Evolutionary conservation across 2,329 filamentous ascomycete species (phyloP), one percentile per base, ranked within the genome.

Genomic region (Colletotrichum cuscutae): DNA sequence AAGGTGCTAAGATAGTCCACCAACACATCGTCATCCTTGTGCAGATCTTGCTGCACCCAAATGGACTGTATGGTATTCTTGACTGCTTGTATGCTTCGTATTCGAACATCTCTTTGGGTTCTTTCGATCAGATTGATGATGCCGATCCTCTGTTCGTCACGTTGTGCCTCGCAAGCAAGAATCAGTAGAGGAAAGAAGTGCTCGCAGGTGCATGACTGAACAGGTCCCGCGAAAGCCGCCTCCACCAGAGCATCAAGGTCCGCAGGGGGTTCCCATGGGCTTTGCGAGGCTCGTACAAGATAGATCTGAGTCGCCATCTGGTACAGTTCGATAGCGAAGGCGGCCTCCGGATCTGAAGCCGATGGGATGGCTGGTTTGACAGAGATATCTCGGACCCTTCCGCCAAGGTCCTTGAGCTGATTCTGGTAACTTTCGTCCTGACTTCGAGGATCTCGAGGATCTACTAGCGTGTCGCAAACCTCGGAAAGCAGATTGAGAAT

Each of bases 181-280:
- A 83, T 80, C 19, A 82, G 76, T 1, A 83, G 53, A 0, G 82
- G 82, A 5, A 83, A 83, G 66, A 81, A 79, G 70, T 81, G 81
- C 11, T 75, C 65, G 32, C 81, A 83, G 12, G 68, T 22, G 52
- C 77, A 5, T 69, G 32, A 49, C 79, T 80, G 1, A 72, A 76
- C 15, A 30, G 28, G 26, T 74, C 76, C 28, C 77, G 60, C 26
- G 77, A 35, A 6, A 58, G 26, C 53, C 9, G 37, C 60, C 12
- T 58, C 53, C 5, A 70, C n/a, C 5, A 65, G 1, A 2, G 61
- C 32, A 4, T 79, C 77, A 0, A 82, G 62, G 2, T 76, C 56
- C 1, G 65, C 46, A 0, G 74, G 6, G 2, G 76, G 52, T 26
- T 80, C 76, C 63, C 73, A 76, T 2, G 77, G 75, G 62, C 70